Conservation (phyloP, 306 rosid species). For the Carpinus fangiana region DNA sequence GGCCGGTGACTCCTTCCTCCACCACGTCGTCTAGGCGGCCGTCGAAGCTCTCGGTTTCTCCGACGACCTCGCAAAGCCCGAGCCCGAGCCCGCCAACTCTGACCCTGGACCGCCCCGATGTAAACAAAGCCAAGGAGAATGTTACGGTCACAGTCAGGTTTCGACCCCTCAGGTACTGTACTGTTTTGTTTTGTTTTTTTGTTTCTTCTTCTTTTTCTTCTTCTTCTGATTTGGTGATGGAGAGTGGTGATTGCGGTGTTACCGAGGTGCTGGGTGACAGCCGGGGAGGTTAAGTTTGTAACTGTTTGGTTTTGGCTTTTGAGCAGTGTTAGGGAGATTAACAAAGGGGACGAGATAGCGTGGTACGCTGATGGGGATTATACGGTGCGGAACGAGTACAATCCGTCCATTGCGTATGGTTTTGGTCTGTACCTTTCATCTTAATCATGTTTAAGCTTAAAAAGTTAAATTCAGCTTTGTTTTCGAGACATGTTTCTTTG, state of each 20-base stretch:
- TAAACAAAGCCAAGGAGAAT: constrained; percentile 74
- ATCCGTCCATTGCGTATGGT: constrained; percentile 64
- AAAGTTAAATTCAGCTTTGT: not conserved
- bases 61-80: constrained; percentile 26
- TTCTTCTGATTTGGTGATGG: not conserved
- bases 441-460: not conserved
- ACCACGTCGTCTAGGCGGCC: constrained; percentile 45
- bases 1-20: constrained; percentile 62
- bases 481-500: not conserved
- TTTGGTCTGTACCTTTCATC: constrained; percentile 53
- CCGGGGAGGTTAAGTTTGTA: not conserved
- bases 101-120: constrained; percentile 37
- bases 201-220: not conserved
- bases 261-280: constrained; percentile 1
- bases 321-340: constrained; percentile 69
- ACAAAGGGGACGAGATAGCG: constrained; percentile 82
- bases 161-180: constrained; percentile 74
- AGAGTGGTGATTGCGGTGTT: constrained; percentile 5
- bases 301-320: constrained; percentile 7
- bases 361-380: constrained; percentile 88
- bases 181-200: constrained; percentile 9
- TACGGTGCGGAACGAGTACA: constrained; percentile 67
- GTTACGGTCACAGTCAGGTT: constrained; percentile 85
- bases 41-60: constrained; percentile 44
- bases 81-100: constrained; percentile 32